Evolutionary conservation across 352 stramenopile species (phyloP).

Genomic region (Globisporangium echinulatum): DNA sequence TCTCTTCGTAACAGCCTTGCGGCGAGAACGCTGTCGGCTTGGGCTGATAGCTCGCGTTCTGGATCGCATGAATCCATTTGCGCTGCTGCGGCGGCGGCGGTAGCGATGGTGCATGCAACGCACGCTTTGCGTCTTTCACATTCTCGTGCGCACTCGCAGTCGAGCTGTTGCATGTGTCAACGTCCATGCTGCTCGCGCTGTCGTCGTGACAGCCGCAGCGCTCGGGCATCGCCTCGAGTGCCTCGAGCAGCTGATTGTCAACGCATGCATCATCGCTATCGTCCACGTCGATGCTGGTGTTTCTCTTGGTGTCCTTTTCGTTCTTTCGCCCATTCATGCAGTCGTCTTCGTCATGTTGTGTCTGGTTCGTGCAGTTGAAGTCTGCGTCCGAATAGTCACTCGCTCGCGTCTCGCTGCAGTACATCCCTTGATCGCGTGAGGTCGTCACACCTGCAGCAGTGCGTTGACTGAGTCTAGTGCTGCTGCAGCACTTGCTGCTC

Average conservation of each 20-base stretch:
- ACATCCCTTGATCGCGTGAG: no score
- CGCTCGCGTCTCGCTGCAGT: no score
- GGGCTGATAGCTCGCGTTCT: constrained; percentile 51
- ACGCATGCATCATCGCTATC: not conserved
- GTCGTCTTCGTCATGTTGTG: not conserved
- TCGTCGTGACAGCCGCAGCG: not conserved
- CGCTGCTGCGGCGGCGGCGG: not conserved
- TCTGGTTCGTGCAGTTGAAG: no score
- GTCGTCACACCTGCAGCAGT: no score
- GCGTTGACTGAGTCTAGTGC: not conserved
- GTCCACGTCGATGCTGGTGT: constrained; percentile 2
- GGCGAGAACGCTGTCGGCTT: constrained; percentile 70
- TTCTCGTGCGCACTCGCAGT: not conserved
- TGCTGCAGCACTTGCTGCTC: not conserved
- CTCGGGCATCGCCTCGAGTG: not conserved
- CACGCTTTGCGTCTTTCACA: not conserved
- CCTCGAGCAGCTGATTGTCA: constrained; percentile 1
- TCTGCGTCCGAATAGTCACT: no score
- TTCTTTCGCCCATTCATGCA: not conserved
- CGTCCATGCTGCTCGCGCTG: not conserved
- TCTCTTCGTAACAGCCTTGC: constrained; percentile 32
- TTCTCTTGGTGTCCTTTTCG: no score
- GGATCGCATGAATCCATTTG: constrained; percentile 35
- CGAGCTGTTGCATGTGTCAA: not conserved
- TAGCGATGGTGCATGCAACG: not conserved